Conservation (phyloP, 352 stramenopile genomes). For the Phytopythium ostracodes region DNA sequence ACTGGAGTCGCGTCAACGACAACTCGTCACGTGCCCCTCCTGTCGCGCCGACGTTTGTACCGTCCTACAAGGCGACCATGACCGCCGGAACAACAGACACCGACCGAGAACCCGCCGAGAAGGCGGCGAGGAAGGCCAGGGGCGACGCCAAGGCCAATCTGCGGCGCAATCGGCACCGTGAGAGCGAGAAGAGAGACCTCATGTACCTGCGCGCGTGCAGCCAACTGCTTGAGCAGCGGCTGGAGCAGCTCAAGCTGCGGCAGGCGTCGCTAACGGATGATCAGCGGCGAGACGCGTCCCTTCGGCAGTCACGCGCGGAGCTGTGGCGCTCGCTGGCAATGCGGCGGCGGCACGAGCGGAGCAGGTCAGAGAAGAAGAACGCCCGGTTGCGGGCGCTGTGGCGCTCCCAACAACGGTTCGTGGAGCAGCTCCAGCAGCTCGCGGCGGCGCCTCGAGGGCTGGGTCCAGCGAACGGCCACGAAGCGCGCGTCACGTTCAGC, state of each 20-base stretch:
- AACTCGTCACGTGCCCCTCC: not conserved
- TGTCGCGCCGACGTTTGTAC: not conserved
- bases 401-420: not conserved
- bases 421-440: not conserved
- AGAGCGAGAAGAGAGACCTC: constrained; percentile 3
- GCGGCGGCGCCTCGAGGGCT: too few species aligned
- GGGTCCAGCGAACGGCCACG: not conserved
- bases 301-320: not conserved
- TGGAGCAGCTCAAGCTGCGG: not conserved
- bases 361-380: not conserved
- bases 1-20: not conserved
- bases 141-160: not conserved
- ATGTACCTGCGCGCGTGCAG: constrained; percentile 6
- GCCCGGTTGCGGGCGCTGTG: not conserved
- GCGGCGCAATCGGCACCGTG: constrained; percentile 1
- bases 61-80: not conserved
- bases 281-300: not conserved
- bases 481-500: not conserved
- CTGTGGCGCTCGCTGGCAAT: not conserved
- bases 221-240: not conserved
- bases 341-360: not conserved
- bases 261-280: not conserved
- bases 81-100: not conserved
- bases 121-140: not conserved
- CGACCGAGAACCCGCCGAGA: not conserved